phyloP scores from a whole-genome alignment of 371 early-diverging fungal species.

The Amoeboaphelidium protococcarum region DNA sequence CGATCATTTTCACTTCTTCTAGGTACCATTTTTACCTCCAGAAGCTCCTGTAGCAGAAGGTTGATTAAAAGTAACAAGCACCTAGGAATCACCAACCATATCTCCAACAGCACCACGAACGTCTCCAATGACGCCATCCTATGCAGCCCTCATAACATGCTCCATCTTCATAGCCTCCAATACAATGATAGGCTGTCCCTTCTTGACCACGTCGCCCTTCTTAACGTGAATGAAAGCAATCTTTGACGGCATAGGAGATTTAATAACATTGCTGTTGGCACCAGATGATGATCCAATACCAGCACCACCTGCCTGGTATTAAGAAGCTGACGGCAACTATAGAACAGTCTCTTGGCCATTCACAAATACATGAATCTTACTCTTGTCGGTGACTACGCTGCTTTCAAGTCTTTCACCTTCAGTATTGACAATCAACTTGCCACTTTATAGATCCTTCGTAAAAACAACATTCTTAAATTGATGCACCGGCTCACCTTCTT shows the following conservation, averaged over 20 bases:
- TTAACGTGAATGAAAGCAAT: constrained; percentile 12
- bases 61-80: constrained; percentile 29
- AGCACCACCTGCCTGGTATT: background rate
- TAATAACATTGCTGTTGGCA: constrained; percentile 24
- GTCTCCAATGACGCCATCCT: constrained; percentile 23
- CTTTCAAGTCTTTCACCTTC: constrained; percentile 24
- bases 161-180: constrained; percentile 1
- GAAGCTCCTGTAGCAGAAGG: too few species aligned
- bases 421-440: constrained; percentile 25
- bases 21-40: too few species aligned
- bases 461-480: too few species aligned
- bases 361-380: constrained; percentile 32
- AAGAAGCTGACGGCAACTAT: background rate
- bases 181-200: background rate
- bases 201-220: constrained; percentile 5
- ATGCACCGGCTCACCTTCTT: too few species aligned
- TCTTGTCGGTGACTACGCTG: constrained; percentile 26
- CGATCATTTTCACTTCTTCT: too few species aligned
- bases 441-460: constrained; percentile 20
- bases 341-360: constrained; percentile 12
- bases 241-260: constrained; percentile 3
- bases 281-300: background rate
- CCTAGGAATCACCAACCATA: constrained; percentile 29
- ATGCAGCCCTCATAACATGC: constrained; percentile 27
- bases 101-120: constrained; percentile 31